These are phyloP conservation scores for Gelatoporia subvermispora DNA, from an alignment of 768 basidiomycete genomes.

Conservation along the genomic window DNA sequence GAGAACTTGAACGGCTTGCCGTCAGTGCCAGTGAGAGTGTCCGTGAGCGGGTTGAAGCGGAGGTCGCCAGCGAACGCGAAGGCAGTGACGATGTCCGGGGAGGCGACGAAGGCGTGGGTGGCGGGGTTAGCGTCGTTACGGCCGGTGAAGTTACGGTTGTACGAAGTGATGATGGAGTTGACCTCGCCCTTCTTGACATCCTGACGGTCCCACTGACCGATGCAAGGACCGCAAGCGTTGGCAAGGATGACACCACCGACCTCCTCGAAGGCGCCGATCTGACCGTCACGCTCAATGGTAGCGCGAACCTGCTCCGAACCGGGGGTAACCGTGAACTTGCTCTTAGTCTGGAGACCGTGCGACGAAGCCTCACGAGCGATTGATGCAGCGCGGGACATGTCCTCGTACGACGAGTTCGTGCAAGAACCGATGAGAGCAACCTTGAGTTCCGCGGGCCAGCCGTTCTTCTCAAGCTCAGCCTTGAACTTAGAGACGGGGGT, in stretches of 20 bases:
- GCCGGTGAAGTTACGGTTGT: slow-evolving; percentile 99
- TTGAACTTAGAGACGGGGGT: slow-evolving; percentile 97
- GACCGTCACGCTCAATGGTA: slow-evolving; percentile 94
- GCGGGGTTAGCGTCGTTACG: slow-evolving; percentile 99
- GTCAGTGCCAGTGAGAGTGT: slow-evolving; percentile 80
- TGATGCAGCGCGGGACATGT: slow-evolving; percentile 96
- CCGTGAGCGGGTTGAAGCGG: slow-evolving; percentile 94
- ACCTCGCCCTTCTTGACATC: slow-evolving; percentile 95
- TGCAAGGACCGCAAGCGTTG: slow-evolving; percentile 98
- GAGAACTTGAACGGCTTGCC: slow-evolving; percentile 98
- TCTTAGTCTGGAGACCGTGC: slow-evolving; percentile 86
- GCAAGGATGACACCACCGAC: slow-evolving; percentile 93
- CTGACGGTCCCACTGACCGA: slow-evolving; percentile 97
- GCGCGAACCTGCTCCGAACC: slow-evolving; percentile 98
- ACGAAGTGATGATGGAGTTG: slow-evolving; percentile 99
- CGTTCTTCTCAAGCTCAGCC: slow-evolving; percentile 85
- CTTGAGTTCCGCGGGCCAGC: slow-evolving; percentile 95
- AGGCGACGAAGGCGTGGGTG: slow-evolving; percentile 94
- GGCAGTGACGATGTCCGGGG: slow-evolving; percentile 93
- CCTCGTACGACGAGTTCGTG: slow-evolving; percentile 99
- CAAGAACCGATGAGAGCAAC: slow-evolving; percentile 98
- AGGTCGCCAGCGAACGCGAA: slow-evolving; percentile 93
- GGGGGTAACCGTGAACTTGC: slow-evolving; percentile 96
- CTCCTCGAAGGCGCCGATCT: slow-evolving; percentile 81
- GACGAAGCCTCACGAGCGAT: slow-evolving; percentile 85